Evolutionary conservation across 352 stramenopile genomes (phyloP), one percentile per base, ranked within the genome.

Genomic region (Bremia lactucae): DNA sequence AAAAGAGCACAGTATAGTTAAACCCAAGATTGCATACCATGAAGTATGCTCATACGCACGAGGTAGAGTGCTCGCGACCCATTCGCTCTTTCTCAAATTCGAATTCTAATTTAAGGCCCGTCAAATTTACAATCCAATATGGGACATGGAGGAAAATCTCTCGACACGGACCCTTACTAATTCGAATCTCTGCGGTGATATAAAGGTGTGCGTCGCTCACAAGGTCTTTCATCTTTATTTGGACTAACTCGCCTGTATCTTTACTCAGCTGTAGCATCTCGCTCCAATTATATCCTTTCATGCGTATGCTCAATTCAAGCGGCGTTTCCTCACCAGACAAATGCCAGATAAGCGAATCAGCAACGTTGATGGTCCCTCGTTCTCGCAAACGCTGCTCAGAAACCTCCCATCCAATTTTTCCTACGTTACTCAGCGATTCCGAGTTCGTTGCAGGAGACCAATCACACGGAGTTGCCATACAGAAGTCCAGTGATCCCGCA

Each of bases 101-200:
- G 46, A 83, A 91, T 37, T 93, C 81, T 9, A 93, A 60, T 52
- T 87, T 78, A 6, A 93, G 49, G 0, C 76, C 76, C 9, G 78
- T 91, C 36, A 90, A 53, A 42, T 93, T 93, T 18, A 93, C 74
- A 37, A 93, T 87, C 81, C 81, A 93, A 53, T 91, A 93, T 10
- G 81, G 81, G 8, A 90, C 76, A 42, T 80, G 91, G n/a, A 93
- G 48, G 11, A 83, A 76, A 28, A 93, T 51, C 38, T 91, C 78
- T 7, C 65, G 68, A 19, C 72, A 87, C 6, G 62, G 55, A 4
- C 73, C 72, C 51, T 63, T 73, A 4, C 62, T 65, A 29, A 62
- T 60, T 25, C 73, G 55, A 31, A 66, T 69, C 34, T 91, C 78
- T 10, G 60, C 73, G 11, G 71, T 83, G 26, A 91, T 59, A 49